Conservation (phyloP, 768 basidiomycete genomes). For the Strobilomyces echinocephalus region DNA sequence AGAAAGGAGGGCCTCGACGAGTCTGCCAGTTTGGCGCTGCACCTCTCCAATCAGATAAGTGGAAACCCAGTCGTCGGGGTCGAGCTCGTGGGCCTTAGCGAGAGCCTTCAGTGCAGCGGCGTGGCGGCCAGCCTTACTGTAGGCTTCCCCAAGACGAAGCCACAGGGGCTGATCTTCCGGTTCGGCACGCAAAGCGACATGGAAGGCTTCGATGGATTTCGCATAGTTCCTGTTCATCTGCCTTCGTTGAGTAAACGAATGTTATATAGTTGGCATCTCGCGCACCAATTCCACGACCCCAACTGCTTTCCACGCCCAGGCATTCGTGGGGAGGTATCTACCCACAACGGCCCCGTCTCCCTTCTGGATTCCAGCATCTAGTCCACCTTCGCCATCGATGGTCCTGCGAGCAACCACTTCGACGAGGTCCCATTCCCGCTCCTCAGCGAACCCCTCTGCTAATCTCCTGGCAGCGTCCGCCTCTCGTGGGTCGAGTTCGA, state of each 20-base stretch:
- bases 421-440: conserved; percentile 93
- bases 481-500: conserved; percentile 91
- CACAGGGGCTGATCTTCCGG: conserved; percentile 77
- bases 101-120: conserved; percentile 88
- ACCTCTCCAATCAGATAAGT: conserved; percentile 82
- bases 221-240: conserved; percentile 67
- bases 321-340: conserved; percentile 68
- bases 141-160: conserved; percentile 90
- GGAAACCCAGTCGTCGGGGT: conserved; percentile 79
- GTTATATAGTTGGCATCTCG: conserved; percentile 7
- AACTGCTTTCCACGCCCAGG: conserved; percentile 98
- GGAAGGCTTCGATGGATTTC: conserved; percentile 76
- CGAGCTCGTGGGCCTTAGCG: conserved; percentile 63
- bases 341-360: conserved; percentile 37
- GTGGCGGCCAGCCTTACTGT: conserved; percentile 82
- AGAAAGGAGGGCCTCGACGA: conserved; percentile 65
- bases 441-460: conserved; percentile 86
- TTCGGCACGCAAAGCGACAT: conserved; percentile 78
- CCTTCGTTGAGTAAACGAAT: not conserved
- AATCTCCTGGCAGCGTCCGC: conserved; percentile 77
- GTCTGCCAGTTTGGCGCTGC: conserved; percentile 70
- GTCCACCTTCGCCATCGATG: conserved; percentile 89
- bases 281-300: conserved; percentile 88
- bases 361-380: conserved; percentile 50
- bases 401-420: conserved; percentile 90